These are phyloP conservation scores for Boletus eberwhitei DNA, from an alignment of 768 basidiomycete genomes.

Conservation along the genomic window DNA sequence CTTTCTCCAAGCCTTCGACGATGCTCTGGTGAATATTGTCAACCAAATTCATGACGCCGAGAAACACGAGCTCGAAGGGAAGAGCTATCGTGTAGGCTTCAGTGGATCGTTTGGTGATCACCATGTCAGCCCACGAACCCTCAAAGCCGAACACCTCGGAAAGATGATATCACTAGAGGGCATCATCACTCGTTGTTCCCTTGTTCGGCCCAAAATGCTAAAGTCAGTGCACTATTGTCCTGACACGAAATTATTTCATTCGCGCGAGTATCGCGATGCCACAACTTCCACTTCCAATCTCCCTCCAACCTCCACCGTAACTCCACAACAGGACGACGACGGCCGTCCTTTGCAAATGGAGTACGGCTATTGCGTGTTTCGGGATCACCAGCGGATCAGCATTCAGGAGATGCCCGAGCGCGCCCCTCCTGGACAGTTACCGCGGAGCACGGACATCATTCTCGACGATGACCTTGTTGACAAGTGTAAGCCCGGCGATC, in stretches of 20 bases:
- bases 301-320: constrained; percentile 81
- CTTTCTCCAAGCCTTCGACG: constrained; percentile 86
- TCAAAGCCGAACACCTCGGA: constrained; percentile 83
- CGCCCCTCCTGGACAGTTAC: constrained; percentile 94
- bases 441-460: constrained; percentile 93
- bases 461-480: constrained; percentile 97
- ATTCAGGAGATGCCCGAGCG: constrained; percentile 99
- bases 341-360: constrained; percentile 86
- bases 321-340: constrained; percentile 90
- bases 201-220: constrained; percentile 98
- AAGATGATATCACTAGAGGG: constrained; percentile 98
- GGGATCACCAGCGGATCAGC: constrained; percentile 95
- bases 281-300: constrained; percentile 82
- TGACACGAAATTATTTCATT: constrained; percentile 79
- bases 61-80: constrained; percentile 79
- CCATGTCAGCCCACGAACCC: constrained; percentile 91
- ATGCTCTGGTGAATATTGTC: constrained; percentile 72
- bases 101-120: constrained; percentile 98
- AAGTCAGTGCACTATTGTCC: constrained; percentile 95
- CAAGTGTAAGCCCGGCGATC: constrained; percentile 95
- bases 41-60: constrained; percentile 69
- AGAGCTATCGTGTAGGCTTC: constrained; percentile 84
- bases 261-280: constrained; percentile 89
- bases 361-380: constrained; percentile 86
- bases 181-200: constrained; percentile 96